A percentile compares a stretch with the other conserved stretches of the same genome.
Conservation (phyloP, 2,329 filamentous ascomycete species). For the Trichoderma semiorbis region DNA sequence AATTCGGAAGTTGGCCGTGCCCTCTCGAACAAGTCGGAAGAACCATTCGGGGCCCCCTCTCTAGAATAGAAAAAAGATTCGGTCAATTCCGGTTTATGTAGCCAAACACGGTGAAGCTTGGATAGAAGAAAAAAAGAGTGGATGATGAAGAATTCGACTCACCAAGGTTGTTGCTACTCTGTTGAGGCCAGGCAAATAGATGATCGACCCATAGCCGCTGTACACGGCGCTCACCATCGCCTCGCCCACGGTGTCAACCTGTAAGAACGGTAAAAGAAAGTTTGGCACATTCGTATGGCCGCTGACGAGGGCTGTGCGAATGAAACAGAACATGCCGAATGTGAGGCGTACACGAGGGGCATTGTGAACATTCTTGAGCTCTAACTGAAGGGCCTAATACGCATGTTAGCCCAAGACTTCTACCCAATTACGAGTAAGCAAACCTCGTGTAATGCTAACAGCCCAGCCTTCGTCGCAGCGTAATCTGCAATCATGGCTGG, state of each 20-base stretch:
- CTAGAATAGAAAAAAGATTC: neutral
- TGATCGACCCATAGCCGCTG: constrained; percentile 30
- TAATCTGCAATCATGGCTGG: constrained; percentile 59
- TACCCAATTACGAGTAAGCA: neutral
- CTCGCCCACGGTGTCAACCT: constrained; percentile 33
- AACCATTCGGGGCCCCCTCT: constrained; percentile 24
- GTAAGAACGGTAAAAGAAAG: constrained; percentile 32
- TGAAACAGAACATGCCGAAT: constrained; percentile 31
- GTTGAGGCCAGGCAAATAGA: constrained; percentile 31
- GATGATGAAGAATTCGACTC: constrained; percentile 8
- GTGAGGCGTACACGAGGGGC: constrained; percentile 30
- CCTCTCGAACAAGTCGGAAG: constrained; percentile 19
- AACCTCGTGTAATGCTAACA: constrained; percentile 30
- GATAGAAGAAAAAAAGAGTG: neutral
- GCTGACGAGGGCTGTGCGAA: constrained; percentile 31
- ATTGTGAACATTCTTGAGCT: constrained; percentile 29
- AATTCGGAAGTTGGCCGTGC: constrained; percentile 12
- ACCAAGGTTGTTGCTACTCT: constrained; percentile 28
- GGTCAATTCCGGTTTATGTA: neutral
- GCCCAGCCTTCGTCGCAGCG: constrained; percentile 48
- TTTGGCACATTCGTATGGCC: constrained; percentile 26
- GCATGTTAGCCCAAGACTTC: neutral
- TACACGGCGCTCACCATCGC: constrained; percentile 29
- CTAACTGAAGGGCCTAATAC: constrained; percentile 29
- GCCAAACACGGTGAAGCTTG: neutral